phyloP scores from a whole-genome alignment of 768 basidiomycete species.

The Lentinula detonsa region DNA sequence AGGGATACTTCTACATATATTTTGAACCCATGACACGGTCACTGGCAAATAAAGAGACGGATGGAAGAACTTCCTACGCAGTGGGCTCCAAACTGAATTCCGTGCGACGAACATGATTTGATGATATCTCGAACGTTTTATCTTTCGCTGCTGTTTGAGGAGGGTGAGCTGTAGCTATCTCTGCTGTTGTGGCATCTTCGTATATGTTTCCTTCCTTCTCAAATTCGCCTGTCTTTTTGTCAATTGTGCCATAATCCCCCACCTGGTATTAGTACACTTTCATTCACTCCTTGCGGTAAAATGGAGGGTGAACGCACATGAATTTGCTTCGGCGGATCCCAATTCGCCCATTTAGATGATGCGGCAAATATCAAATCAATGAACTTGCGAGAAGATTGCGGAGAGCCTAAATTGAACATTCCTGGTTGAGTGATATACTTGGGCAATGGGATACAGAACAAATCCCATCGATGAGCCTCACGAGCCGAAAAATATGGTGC shows the following conservation, averaged over 20 bases:
- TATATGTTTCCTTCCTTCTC: background rate
- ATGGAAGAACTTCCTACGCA: too few species aligned
- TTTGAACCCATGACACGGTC: too few species aligned
- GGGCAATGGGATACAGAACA: too few species aligned
- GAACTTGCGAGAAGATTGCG: background rate
- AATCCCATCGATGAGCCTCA: too few species aligned
- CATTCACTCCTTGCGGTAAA: too few species aligned
- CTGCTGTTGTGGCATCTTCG: background rate
- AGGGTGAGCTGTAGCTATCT: background rate
- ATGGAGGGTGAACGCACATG: too few species aligned
- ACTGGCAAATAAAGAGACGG: too few species aligned
- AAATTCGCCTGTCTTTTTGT: background rate
- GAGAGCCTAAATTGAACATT: background rate
- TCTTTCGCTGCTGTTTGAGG: background rate
- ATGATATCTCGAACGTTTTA: background rate
- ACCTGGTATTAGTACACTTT: background rate
- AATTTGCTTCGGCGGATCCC: background rate
- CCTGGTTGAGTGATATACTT: too few species aligned
- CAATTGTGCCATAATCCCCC: background rate
- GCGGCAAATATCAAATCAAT: background rate
- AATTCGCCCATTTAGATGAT: background rate
- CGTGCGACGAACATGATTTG: background rate
- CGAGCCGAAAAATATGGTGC: too few species aligned
- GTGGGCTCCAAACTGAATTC: too few species aligned
- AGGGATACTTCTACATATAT: too few species aligned